Evolutionary conservation across 2,329 filamentous ascomycete genomes (phyloP), one percentile per base, ranked within the genome.

Genomic region (Pyrenochaeta sp.): DNA sequence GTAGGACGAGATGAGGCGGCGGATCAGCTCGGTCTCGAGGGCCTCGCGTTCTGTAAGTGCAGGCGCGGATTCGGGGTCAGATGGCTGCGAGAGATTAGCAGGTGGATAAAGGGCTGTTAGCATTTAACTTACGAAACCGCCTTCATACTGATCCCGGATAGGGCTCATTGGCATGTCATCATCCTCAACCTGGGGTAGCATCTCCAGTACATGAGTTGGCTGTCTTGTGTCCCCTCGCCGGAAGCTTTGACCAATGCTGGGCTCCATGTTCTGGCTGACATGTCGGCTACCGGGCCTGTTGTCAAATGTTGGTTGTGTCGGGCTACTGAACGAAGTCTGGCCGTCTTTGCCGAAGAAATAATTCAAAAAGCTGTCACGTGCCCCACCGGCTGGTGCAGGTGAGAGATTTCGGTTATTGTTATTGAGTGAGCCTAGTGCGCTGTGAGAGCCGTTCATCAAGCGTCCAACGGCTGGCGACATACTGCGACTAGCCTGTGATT

Each of bases 311-410:
- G 53, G 71, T 53, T 72, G 76, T 55, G 72, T 67, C 20, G 60
- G 65, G 63, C 58, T 63, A 24, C 55, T 50, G 31, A 59, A 53
- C 26, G 77, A 65, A 47, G 78, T 72, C 26, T 82, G 79, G 32
- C 89, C 89, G 50, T 99, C 94, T 69, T 99, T 97, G 61, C 94
- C 92, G 64, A 99, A 99, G 75, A 99, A 99, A 74, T 99, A 99
- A 74, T 93, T 97, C 51, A 99, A 74, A 78, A 99, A 99, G 1
- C 91, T 95, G 73, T 99, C 94, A 51, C 87, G 84, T 27, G 89
- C 84, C n/a, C 77, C 77, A 53, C 83, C 83, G 51, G 55, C 48
- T n/a, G 81, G 79, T 19, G 83, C 79, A 8, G 86, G 85, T 29
- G 86, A 87, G n/a, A n/a, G n/a, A n/a, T n/a, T n/a, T 21, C 75